Percentiles rank a stretch among this genome's conserved stretches.
phyloP scores from a whole-genome alignment of 2,329 filamentous ascomycete species.

The Neoscytalidium dimidiatum region DNA sequence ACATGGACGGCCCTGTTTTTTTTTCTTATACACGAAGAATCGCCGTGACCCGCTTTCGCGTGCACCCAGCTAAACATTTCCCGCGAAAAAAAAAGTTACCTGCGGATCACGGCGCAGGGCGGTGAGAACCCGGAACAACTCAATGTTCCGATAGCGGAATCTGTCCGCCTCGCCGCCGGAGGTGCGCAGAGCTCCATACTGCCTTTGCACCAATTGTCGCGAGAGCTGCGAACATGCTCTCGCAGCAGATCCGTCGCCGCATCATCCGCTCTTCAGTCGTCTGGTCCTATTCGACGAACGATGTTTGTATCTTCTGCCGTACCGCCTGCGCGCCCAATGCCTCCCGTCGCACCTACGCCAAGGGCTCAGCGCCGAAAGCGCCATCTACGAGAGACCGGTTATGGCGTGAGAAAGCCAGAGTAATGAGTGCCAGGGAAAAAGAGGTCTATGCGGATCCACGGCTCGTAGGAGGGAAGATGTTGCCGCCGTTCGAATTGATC shows the following conservation, averaged over 20 bases:
- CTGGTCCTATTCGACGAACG: not conserved
- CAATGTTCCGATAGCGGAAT: not conserved
- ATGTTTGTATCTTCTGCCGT: conserved; percentile 10
- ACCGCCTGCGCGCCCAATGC: not conserved
- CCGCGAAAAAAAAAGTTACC: conserved; percentile 11
- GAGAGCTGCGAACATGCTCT: not conserved
- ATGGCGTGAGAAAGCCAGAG: not conserved
- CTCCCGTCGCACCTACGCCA: not conserved
- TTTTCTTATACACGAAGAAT: not conserved
- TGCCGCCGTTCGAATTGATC: not conserved
- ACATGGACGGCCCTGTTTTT: conserved; percentile 27
- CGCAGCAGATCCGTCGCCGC: not conserved
- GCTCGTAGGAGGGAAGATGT: not conserved
- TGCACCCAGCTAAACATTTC: not conserved
- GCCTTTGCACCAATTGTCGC: not conserved
- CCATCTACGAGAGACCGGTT: not conserved
- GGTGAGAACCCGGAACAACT: conserved; percentile 1
- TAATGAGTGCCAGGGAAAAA: not conserved
- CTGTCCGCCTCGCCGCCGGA: not conserved
- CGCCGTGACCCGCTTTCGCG: not conserved
- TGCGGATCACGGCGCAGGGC: not conserved
- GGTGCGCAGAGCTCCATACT: not conserved
- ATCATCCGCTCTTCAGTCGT: not conserved
- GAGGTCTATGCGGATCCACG: not conserved
- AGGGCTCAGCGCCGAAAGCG: not conserved